Percentiles rank a stretch among this genome's conserved stretches.
phyloP scores from a whole-genome alignment of 2,329 filamentous ascomycete species.

The Pyrenochaeta sp. region DNA sequence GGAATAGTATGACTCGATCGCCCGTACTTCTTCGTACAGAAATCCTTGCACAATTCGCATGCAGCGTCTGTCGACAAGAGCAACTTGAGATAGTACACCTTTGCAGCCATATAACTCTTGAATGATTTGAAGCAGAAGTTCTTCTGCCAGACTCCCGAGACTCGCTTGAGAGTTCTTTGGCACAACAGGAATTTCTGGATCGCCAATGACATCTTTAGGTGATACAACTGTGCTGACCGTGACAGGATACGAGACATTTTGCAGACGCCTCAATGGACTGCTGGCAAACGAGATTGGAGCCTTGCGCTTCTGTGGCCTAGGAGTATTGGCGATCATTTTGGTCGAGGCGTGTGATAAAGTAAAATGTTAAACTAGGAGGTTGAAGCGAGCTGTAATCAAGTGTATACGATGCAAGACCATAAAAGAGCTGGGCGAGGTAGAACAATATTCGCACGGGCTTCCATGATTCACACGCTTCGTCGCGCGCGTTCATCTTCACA shows the following conservation, averaged over 20 bases:
- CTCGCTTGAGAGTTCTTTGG: conserved; percentile 4
- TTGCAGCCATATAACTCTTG: background rate
- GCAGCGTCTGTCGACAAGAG: conserved; percentile 6
- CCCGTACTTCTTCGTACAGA: background rate
- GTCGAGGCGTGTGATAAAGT: background rate
- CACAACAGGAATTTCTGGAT: background rate
- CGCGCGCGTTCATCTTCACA: too few relatives aligned
- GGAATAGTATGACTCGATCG: background rate
- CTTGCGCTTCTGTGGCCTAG: conserved; percentile 4
- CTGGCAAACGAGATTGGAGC: conserved; percentile 1
- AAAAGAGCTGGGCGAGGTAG: too few relatives aligned
- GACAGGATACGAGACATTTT: background rate
- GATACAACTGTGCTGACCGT: background rate
- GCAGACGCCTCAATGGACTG: background rate
- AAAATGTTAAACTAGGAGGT: too few relatives aligned
- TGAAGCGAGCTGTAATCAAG: too few relatives aligned
- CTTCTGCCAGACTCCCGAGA: conserved; percentile 11
- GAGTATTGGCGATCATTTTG: background rate
- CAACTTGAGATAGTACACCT: conserved; percentile 1
- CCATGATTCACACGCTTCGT: too few relatives aligned
- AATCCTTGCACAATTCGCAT: conserved; percentile 7
- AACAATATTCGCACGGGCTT: too few relatives aligned
- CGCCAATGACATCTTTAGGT: background rate
- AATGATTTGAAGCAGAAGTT: conserved; percentile 7
- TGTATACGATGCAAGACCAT: too few relatives aligned